These are phyloP conservation scores for Populus hybrid DNA, from an alignment of 441 rosid species.

Conservation along the genomic window DNA sequence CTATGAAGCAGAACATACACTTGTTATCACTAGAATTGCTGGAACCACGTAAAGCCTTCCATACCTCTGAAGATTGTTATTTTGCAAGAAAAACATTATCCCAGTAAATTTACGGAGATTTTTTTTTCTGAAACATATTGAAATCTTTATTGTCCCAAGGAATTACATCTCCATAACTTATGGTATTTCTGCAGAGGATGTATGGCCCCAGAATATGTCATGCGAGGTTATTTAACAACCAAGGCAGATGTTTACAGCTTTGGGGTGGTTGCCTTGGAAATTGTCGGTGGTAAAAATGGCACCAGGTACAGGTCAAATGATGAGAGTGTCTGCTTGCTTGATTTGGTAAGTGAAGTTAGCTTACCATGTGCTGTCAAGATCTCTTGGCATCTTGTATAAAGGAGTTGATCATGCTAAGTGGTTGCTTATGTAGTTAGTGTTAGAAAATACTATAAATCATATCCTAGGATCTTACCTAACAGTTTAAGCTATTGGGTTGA, in stretches of 20 bases:
- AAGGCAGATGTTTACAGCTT: conserved; percentile 49
- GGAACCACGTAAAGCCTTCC: conserved; percentile 65
- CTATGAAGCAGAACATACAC: conserved; percentile 63
- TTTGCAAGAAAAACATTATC: too few relatives aligned
- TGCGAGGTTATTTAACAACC: conserved; percentile 45
- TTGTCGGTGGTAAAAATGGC: conserved; percentile 65
- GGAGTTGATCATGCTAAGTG: too few relatives aligned
- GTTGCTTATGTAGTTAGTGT: too few relatives aligned
- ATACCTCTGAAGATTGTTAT: too few relatives aligned
- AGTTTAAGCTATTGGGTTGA: too few relatives aligned
- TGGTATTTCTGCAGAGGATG: conserved; percentile 39
- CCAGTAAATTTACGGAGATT: too few relatives aligned
- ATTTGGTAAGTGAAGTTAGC: conserved; percentile 48
- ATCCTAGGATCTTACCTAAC: too few relatives aligned
- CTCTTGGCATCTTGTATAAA: too few relatives aligned
- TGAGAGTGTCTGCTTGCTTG: conserved; percentile 75
- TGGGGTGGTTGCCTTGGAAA: conserved; percentile 44
- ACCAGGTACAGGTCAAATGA: conserved; percentile 69
- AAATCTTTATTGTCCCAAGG: not conserved
- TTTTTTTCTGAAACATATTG: too few relatives aligned
- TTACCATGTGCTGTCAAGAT: not conserved
- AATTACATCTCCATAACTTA: too few relatives aligned
- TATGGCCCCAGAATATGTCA: conserved; percentile 73
- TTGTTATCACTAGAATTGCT: conserved; percentile 72
- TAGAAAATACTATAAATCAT: too few relatives aligned